Percentiles rank a stretch among this genome's conserved stretches.
phyloP scores from a whole-genome alignment of 805 yeast species.

The Nakazawaea laoshanensis region DNA sequence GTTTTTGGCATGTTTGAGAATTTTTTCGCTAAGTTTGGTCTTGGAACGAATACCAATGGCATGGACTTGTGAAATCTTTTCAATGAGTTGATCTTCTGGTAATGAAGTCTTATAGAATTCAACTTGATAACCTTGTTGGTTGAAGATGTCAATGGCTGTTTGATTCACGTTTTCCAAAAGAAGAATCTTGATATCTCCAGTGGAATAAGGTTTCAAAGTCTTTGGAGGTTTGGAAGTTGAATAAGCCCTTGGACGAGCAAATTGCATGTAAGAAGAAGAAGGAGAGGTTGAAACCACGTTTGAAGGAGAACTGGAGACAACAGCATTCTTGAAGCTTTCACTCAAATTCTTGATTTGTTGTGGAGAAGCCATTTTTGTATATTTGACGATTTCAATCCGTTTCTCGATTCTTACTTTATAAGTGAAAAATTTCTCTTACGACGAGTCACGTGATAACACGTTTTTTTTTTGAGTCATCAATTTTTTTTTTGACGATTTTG shows the following conservation, averaged over 20 bases:
- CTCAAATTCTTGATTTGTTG: conserved; percentile 53
- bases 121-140: conserved; percentile 91
- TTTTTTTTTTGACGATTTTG: too few species aligned
- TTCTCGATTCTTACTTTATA: too few species aligned
- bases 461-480: too few species aligned
- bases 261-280: conserved; percentile 52
- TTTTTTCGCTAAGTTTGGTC: conserved; percentile 76
- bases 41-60: conserved; percentile 98
- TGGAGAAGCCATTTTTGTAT: conserved; percentile 47
- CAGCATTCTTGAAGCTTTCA: conserved; percentile 44
- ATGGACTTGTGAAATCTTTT: conserved; percentile 87
- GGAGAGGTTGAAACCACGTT: conserved; percentile 81
- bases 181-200: conserved; percentile 90
- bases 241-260: conserved; percentile 26
- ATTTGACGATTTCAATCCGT: neutral
- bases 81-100: conserved; percentile 89
- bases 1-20: conserved; percentile 81
- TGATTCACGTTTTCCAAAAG: conserved; percentile 88
- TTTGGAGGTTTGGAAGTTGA: conserved; percentile 46
- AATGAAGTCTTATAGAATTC: conserved; percentile 86
- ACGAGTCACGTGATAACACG: too few species aligned
- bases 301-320: conserved; percentile 45
- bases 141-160: conserved; percentile 84
- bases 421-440: too few species aligned
- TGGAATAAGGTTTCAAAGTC: conserved; percentile 86